A percentile compares a stretch with the other conserved stretches of the same genome.
Conservation (phyloP, 2,329 filamentous ascomycete species). For the Colletotrichum sp. region DNA sequence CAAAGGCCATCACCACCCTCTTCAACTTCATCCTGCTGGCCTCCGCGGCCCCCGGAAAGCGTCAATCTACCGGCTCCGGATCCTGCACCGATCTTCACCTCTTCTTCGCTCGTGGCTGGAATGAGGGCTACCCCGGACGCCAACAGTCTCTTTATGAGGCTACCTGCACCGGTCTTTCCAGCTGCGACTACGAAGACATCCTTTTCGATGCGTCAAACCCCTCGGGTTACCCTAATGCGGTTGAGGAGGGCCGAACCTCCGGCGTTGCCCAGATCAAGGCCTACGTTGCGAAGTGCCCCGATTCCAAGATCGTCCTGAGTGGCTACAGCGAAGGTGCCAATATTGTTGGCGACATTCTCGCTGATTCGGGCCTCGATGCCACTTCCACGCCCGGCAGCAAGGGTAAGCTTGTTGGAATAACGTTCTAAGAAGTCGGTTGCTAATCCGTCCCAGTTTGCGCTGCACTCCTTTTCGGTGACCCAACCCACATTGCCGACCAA, state of each 20-base stretch:
- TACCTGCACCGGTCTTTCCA: slow-evolving; percentile 29
- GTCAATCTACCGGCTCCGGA: slow-evolving; percentile 9
- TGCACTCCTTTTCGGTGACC: slow-evolving; percentile 37
- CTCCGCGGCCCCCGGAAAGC: slow-evolving; percentile 17
- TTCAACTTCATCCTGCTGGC: slow-evolving; percentile 17
- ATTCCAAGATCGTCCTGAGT: slow-evolving; percentile 42
- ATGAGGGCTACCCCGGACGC: slow-evolving; percentile 33
- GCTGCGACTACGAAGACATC: slow-evolving; percentile 38
- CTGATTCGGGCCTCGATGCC: slow-evolving; percentile 31
- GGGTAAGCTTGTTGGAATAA: slow-evolving; percentile 29
- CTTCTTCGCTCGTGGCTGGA: slow-evolving; percentile 32
- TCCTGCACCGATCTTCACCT: slow-evolving; percentile 33
- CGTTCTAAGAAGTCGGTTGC: neutral
- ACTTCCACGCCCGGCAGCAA: slow-evolving; percentile 32
- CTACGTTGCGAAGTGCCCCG: slow-evolving; percentile 43
- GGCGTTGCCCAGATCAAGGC: slow-evolving; percentile 41
- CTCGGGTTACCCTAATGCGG: slow-evolving; percentile 38
- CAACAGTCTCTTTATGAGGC: slow-evolving; percentile 30
- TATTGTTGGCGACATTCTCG: slow-evolving; percentile 40
- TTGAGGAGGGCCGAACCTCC: slow-evolving; percentile 39
- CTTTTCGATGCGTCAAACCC: slow-evolving; percentile 31
- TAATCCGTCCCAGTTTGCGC: slow-evolving; percentile 30
- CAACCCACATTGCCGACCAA: slow-evolving; percentile 37
- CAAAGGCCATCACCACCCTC: neutral
- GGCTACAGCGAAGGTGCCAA: slow-evolving; percentile 47